Conservation (phyloP, 495 filamentous ascomycete genomes). For the Penicillium pancosmium region DNA sequence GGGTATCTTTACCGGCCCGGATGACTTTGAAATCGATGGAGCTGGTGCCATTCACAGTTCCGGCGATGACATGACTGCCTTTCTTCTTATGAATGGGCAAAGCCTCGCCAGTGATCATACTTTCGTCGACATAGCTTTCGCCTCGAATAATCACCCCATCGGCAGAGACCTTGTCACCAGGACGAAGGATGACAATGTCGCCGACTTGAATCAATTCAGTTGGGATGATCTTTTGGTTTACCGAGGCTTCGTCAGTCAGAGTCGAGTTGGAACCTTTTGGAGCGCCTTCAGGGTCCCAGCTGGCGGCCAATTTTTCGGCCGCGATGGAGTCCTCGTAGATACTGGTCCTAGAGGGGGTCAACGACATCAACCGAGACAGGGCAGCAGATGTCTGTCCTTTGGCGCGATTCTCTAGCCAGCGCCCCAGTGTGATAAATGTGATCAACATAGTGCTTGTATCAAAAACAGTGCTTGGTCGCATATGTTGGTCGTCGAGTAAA, state of each 20-base stretch:
- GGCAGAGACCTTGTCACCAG: conserved; percentile 95
- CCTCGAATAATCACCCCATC: conserved; percentile 87
- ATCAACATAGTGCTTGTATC: conserved; percentile 99
- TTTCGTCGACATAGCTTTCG: conserved; percentile 94
- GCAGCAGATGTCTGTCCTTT: conserved; percentile 97
- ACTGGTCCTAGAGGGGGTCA: conserved; percentile 94
- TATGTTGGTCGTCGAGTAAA: conserved; percentile 67
- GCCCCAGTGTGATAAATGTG: conserved; percentile 89
- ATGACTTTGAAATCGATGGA: conserved; percentile 92
- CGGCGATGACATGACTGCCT: conserved; percentile 82
- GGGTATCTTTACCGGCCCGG: conserved; percentile 90
- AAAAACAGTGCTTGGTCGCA: conserved; percentile 82
- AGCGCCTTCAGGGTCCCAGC: conserved; percentile 53
- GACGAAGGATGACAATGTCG: conserved; percentile 89
- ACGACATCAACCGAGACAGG: conserved; percentile 90
- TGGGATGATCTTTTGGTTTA: conserved; percentile 79
- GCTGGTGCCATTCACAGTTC: conserved; percentile 93
- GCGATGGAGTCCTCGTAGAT: conserved; percentile 98
- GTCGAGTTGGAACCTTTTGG: conserved; percentile 45
- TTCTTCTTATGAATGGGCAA: conserved; percentile 88
- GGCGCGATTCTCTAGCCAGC: conserved; percentile 91
- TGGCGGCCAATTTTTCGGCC: conserved; percentile 84
- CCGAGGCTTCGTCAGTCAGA: conserved; percentile 54
- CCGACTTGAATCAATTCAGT: conserved; percentile 95
- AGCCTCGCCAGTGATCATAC: conserved; percentile 97